Conservation (phyloP, 2,329 filamentous ascomycete genomes). For the Pyricularia sp. region DNA sequence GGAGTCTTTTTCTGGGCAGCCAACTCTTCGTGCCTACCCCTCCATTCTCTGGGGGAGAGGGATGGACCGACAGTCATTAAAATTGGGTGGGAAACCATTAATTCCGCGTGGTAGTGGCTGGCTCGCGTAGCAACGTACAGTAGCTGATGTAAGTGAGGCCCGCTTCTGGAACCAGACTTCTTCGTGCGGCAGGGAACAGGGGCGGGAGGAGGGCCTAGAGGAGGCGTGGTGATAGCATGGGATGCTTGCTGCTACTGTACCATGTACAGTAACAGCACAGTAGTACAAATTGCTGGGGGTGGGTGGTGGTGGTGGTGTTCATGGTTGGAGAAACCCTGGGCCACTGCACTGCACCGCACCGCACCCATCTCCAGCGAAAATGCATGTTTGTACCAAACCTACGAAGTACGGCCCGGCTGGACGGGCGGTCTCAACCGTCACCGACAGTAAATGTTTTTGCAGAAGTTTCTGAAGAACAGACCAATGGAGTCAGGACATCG, state of each 20-base stretch:
- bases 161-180: not conserved
- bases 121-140: slow-evolving; percentile 1
- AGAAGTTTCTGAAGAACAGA: not conserved
- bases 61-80: slow-evolving; percentile 1
- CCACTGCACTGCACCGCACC: not conserved
- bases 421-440: not conserved
- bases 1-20: not conserved
- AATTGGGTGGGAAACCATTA: not conserved
- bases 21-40: not conserved
- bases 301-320: not conserved
- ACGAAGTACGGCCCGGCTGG: not conserved
- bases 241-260: not conserved
- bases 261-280: too few species aligned
- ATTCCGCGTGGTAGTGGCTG: not conserved
- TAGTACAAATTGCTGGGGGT: too few species aligned
- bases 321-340: not conserved
- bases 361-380: not conserved
- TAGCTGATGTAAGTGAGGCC: slow-evolving; percentile 1
- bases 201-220: not conserved
- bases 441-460: not conserved
- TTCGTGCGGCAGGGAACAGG: not conserved
- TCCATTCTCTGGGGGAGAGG: not conserved
- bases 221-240: not conserved
- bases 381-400: not conserved
- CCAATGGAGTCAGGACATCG: not conserved